phyloP scores from a whole-genome alignment of 352 stramenopile genomes.

The Phytopythium sindhum region DNA sequence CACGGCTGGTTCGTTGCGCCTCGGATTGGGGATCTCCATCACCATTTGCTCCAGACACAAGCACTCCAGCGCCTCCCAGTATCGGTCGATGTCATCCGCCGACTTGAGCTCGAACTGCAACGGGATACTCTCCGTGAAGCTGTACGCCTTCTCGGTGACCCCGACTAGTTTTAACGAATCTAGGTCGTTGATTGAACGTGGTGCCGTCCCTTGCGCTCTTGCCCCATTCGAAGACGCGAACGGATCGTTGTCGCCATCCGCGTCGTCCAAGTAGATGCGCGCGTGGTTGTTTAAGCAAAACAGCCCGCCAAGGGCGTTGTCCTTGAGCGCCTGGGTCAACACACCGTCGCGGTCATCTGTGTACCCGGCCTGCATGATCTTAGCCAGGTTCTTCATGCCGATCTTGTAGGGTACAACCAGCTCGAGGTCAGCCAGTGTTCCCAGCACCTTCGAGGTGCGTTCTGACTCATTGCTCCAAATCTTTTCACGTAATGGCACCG shows the following conservation, averaged over 20 bases:
- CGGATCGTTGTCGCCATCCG: constrained; percentile 8
- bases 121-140: constrained; percentile 53
- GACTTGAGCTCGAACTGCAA: constrained; percentile 49
- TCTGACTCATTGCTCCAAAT: constrained; percentile 72
- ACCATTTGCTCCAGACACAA: constrained; percentile 78
- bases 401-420: constrained; percentile 78
- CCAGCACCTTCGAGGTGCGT: constrained; percentile 68
- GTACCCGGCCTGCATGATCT: constrained; percentile 66
- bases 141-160: constrained; percentile 68
- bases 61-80: constrained; percentile 80
- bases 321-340: constrained; percentile 61
- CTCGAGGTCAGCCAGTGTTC: constrained; percentile 61
- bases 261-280: constrained; percentile 53
- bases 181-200: constrained; percentile 24
- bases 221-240: constrained; percentile 8
- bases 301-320: constrained; percentile 66
- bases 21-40: constrained; percentile 63
- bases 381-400: constrained; percentile 73
- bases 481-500: constrained; percentile 42
- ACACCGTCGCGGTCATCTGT: constrained; percentile 65
- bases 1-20: constrained; percentile 48
- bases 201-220: not conserved
- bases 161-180: constrained; percentile 48
- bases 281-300: constrained; percentile 52
- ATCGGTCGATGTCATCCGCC: constrained; percentile 43